Evolutionary conservation across 345 rosid genomes (phyloP).

Genomic region (Salix arbutifolia): DNA sequence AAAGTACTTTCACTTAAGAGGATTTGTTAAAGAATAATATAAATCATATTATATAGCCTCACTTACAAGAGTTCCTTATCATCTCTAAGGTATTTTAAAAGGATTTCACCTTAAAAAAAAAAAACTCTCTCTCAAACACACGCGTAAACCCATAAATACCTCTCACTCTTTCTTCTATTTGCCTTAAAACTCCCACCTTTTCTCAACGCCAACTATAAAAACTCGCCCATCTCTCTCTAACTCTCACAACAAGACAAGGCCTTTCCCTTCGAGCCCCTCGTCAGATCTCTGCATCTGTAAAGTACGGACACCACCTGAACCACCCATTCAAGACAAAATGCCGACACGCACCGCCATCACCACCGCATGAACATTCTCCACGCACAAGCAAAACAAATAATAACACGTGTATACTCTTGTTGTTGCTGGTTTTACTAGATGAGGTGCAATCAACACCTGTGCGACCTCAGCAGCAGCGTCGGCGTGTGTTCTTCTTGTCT

Average conservation of each 20-base stretch:
- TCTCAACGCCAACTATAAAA: background rate
- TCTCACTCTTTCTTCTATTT: background rate
- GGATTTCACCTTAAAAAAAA: too few relatives aligned
- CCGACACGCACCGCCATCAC: background rate
- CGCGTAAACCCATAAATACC: background rate
- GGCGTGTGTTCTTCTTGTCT: slow-evolving; percentile 97
- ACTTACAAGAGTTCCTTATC: too few relatives aligned
- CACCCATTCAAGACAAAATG: background rate
- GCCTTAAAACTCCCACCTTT: background rate
- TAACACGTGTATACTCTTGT: background rate
- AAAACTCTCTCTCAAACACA: too few relatives aligned
- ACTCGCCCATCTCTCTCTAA: background rate
- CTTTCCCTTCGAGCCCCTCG: slow-evolving; percentile 17
- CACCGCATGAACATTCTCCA: background rate
- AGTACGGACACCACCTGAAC: background rate
- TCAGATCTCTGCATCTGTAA: slow-evolving; percentile 20
- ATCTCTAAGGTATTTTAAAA: too few relatives aligned
- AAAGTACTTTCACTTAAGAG: too few relatives aligned
- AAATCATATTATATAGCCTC: too few relatives aligned
- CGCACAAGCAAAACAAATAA: background rate
- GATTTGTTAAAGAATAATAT: too few relatives aligned
- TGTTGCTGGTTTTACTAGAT: slow-evolving; percentile 26
- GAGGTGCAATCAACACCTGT: slow-evolving; percentile 73
- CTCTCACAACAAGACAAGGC: slow-evolving; percentile 17
- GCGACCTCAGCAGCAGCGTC: slow-evolving; percentile 59